These are phyloP conservation scores for Tillandsia leiboldiana DNA, from an alignment of 176 grass and related monocot genomes.

Conservation along the genomic window DNA sequence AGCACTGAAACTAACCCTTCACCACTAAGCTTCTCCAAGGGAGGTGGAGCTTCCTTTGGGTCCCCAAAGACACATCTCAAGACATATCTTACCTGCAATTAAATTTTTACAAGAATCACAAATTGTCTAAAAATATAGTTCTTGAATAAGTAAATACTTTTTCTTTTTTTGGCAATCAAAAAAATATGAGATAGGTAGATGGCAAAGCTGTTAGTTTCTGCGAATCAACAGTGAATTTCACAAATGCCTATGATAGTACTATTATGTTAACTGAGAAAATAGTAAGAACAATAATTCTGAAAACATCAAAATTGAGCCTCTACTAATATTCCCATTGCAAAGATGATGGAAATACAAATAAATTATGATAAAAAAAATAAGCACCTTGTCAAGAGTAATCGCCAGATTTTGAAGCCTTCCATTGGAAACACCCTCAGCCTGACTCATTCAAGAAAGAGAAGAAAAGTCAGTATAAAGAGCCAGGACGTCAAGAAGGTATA, in stretches of 20 bases:
- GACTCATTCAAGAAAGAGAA: conserved; percentile 8
- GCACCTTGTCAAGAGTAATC: conserved; percentile 94
- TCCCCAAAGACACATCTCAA: conserved; percentile 76
- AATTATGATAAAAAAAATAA: neutral
- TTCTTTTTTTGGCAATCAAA: neutral
- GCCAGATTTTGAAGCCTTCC: conserved; percentile 88
- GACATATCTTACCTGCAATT: conserved; percentile 73
- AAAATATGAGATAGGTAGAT: neutral
- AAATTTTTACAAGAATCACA: neutral
- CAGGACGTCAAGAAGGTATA: neutral
- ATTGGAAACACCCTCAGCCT: conserved; percentile 95
- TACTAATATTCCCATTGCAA: neutral
- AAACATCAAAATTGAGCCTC: too few relatives aligned
- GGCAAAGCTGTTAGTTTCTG: neutral
- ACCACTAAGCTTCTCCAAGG: conserved; percentile 62
- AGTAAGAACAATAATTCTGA: too few relatives aligned
- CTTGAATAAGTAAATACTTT: neutral
- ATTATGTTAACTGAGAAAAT: too few relatives aligned
- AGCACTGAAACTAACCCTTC: conserved; percentile 56
- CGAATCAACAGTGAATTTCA: too few relatives aligned
- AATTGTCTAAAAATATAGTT: neutral
- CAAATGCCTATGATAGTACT: too few relatives aligned
- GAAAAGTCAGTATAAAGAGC: neutral
- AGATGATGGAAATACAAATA: neutral
- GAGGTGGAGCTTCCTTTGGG: conserved; percentile 79